Base-by-base conservation (phyloP, 2,329 filamentous ascomycete species). In the Neurospora crassa region DNA sequence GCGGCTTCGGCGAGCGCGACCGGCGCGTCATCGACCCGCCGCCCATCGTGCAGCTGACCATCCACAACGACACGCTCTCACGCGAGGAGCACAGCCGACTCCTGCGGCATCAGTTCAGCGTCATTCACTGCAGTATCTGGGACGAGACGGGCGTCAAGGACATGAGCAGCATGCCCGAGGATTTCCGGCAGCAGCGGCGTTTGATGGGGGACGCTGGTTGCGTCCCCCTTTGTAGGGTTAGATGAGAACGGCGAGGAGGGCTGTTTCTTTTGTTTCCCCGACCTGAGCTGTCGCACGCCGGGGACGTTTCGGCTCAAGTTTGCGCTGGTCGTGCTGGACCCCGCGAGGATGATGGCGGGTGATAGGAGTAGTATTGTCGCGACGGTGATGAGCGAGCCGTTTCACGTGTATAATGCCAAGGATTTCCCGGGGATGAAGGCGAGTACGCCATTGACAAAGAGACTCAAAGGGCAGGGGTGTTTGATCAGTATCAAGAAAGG, bases 401-500 rank as follows among this genome's bases (percentile, higher is more conserved):
- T 96, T 77, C 89, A 87, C 14, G 92, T 94, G 8, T 94, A 91
- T 79, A 94, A 91, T 63, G 92, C 92, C 63, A 96, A 95, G 78
- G 92, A 95, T 78, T 96, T 96, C 72, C 91, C 92, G 0, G 92
- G 92, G 6, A 96, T 96, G 92, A 85, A 90, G 71, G 89, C 91
- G 1, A 94, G 91, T 79, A 94, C 91, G 37, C 84, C 86, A 20
- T 81, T 96, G 45, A 92, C 92, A 1, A 92, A 92, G 79, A 85
- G 87, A 41, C 82, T 96, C 71, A 92, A 93, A 79, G 85, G 91
- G 76, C 92, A 95, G 80, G 92, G 92, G 4, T 92, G 92, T 77
- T 89, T 93, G 68, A 94, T 96, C 73, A 92, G 92, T 43, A 92
- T 95, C 73, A 95, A 95, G 82, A 96, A 95, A 79, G 92, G 92